Conservation (phyloP, 2,329 filamentous ascomycete genomes). For the Bisporella sp. region DNA sequence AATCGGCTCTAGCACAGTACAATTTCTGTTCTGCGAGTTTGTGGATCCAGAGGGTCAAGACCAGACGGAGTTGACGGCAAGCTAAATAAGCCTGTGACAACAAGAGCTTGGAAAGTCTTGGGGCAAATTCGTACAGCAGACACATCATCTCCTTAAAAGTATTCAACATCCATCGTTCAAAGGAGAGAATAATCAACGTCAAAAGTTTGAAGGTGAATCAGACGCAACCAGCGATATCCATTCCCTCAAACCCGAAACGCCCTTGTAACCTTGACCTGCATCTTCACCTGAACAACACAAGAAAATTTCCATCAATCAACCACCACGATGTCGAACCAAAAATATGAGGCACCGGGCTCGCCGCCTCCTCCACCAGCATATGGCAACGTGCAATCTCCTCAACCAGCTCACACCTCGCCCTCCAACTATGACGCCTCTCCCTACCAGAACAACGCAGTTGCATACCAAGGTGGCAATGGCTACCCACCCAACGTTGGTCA, state of each 20-base stretch:
- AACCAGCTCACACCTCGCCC: constrained; percentile 13
- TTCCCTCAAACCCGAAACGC: neutral
- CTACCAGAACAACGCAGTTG: neutral
- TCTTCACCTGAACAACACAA: neutral
- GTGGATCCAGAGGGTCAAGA: too few relatives aligned
- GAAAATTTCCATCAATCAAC: neutral
- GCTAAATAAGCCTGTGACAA: too few relatives aligned
- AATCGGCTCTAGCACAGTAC: too few relatives aligned
- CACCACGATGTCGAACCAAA: constrained; percentile 13
- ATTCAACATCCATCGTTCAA: too few relatives aligned
- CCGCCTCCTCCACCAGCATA: constrained; percentile 21
- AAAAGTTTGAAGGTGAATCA: neutral
- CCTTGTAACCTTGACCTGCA: neutral
- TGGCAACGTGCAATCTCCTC: constrained; percentile 12
- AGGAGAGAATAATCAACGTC: neutral
- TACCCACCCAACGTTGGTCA: constrained; percentile 3
- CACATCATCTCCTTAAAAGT: too few relatives aligned
- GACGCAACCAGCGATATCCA: neutral
- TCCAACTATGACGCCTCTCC: constrained; percentile 10
- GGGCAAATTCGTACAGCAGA: too few relatives aligned
- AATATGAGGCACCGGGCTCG: constrained; percentile 12
- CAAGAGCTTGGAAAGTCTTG: too few relatives aligned
- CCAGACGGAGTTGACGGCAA: too few relatives aligned
- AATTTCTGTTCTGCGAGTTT: too few relatives aligned
- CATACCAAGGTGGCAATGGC: neutral